Evolutionary conservation across 139 green algal genomes (phyloP).

Genomic region (Closterium sp.): DNA sequence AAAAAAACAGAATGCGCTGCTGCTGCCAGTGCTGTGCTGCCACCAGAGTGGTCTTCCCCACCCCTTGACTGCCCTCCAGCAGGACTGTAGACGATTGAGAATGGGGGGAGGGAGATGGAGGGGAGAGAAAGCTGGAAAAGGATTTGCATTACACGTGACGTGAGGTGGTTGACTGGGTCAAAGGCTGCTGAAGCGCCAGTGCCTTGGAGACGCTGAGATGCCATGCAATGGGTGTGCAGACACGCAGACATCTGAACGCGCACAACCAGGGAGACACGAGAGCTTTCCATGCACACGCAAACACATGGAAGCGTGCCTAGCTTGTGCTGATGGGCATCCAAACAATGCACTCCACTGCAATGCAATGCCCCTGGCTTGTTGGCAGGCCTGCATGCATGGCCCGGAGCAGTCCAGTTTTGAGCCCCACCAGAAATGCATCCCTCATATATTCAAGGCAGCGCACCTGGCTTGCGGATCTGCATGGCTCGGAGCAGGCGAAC

Average conservation of each 20-base stretch:
- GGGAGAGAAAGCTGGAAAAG: background rate
- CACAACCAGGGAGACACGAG: no score
- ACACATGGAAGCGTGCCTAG: background rate
- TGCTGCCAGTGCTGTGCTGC: slow-evolving; percentile 77
- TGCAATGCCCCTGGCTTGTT: no score
- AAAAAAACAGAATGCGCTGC: no score
- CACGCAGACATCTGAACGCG: no score
- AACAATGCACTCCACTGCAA: no score
- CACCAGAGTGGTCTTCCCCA: slow-evolving; percentile 97
- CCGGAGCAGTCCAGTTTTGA: no score
- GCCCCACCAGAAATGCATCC: no score
- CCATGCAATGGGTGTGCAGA: background rate
- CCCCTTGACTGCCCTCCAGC: slow-evolving; percentile 91
- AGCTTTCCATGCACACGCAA: background rate
- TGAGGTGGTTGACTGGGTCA: background rate
- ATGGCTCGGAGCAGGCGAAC: slow-evolving; percentile 88
- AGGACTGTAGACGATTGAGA: slow-evolving; percentile 66
- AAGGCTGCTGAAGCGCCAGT: background rate
- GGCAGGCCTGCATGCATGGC: no score
- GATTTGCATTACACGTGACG: background rate
- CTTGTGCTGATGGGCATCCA: no score
- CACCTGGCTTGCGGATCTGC: slow-evolving; percentile 57
- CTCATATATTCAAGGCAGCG: background rate
- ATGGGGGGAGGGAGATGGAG: background rate
- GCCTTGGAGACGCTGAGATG: background rate